Base-by-base conservation (phyloP, 441 rosid species). In the Lepidium campestre region DNA sequence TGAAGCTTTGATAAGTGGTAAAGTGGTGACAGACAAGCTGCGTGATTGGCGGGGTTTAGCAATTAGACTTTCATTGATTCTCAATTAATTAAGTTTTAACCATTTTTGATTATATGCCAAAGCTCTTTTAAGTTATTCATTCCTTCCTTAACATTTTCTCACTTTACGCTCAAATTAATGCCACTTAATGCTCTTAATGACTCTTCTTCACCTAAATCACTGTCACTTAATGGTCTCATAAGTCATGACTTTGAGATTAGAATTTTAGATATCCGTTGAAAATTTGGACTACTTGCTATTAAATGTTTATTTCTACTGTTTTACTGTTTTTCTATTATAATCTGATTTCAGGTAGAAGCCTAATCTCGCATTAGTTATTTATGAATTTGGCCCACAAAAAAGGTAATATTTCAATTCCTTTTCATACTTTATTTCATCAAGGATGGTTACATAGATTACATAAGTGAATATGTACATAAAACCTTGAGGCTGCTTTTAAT, bases 11-110 rank as follows among this genome's bases (percentile, higher is more conserved):
- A 53, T 66, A 45, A 59, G 72, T 59, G 70, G 73, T 59, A 68
- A 74, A 67, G 70, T 61, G 65, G 70, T 54, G 59, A 55, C 62
- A 37, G 75, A 69, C 71, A 69, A 31, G 78, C 78, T 75, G 72
- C 78, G 84, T 64, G 71, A 80, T 72, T 80, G 80, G 80, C 84
- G 82, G 75, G 67, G 58, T 36, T 63, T 63, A n/a, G 14, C 6
- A 27, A 52, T 65, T 31, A 44, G 0, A 4, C 52, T 20, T 29
- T 49, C 39, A 23, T 68, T 45, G 2, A 6, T 55, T 4, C 45
- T 10, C 62, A 18, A 22, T 41, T 64, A 40, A 49, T 32, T 48
- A 22, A 41, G 32, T 71, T 71, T 70, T 48, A 20, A 12, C 1
- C 1, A 2, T 41, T 31, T 22, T 41, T 36, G 1, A 62, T 35